These are phyloP conservation scores for Dianthus caryophyllus DNA, from an alignment of 148 eudicot genomes.

Conservation along the genomic window DNA sequence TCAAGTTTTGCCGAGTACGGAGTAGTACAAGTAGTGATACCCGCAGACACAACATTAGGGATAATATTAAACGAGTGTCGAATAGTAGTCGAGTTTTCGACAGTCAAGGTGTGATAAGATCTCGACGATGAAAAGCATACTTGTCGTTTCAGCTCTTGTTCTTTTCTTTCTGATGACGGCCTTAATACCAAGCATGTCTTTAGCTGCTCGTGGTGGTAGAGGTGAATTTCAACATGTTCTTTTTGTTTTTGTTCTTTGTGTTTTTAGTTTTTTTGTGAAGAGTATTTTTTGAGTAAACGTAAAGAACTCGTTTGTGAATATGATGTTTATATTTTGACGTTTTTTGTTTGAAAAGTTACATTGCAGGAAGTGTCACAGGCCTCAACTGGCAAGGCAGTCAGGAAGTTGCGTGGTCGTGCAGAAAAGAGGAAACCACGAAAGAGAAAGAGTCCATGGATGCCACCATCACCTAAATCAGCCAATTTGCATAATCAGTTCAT, in stretches of 20 bases:
- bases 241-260: too few species aligned
- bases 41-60: background rate
- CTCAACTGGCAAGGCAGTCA: background rate
- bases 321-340: too few species aligned
- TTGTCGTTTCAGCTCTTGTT: constrained; percentile 4
- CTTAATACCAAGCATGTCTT: background rate
- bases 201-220: background rate
- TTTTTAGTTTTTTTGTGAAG: too few species aligned
- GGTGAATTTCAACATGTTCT: too few species aligned
- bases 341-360: constrained; percentile 4
- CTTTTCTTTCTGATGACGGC: constrained; percentile 2
- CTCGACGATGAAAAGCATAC: background rate
- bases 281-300: too few species aligned
- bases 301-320: too few species aligned
- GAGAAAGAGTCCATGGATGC: constrained; percentile 4
- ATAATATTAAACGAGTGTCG: background rate
- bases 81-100: background rate
- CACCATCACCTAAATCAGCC: constrained; percentile 5
- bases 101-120: background rate
- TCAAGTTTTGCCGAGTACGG: background rate
- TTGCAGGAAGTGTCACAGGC: background rate
- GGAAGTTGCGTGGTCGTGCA: constrained; percentile 10
- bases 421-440: background rate
- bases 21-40: background rate
- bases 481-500: background rate